Evolutionary conservation across 192 early-diverging fungal species (phyloP).

Genomic region (Coemansia sp.): DNA sequence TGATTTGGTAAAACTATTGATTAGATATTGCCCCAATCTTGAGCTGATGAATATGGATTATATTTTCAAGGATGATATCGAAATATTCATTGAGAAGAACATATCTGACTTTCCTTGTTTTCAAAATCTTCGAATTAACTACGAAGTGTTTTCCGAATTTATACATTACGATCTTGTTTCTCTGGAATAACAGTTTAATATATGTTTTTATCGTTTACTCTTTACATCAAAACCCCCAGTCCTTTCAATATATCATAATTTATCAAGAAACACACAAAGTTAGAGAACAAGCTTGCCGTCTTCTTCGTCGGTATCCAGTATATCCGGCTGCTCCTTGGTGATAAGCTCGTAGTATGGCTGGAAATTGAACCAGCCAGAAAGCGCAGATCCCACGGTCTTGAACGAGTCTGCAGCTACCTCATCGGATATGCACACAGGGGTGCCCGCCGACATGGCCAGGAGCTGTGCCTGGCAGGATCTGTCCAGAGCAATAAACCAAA

Average conservation of each 20-base stretch:
- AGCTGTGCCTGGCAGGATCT: slow-evolving; percentile 59
- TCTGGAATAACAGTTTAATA: no score
- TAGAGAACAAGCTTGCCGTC: slow-evolving; percentile 28
- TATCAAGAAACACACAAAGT: no score
- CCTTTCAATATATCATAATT: no score
- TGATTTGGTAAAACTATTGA: no score
- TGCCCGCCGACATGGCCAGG: slow-evolving; percentile 55
- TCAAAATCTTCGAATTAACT: no score
- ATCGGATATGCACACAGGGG: slow-evolving; percentile 25
- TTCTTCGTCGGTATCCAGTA: slow-evolving; percentile 34
- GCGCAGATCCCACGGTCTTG: slow-evolving; percentile 29
- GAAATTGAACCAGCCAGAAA: slow-evolving; percentile 54
- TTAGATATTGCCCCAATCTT: not conserved
- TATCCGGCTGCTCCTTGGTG: slow-evolving; percentile 44
- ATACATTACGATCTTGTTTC: no score
- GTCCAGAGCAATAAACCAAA: slow-evolving; percentile 61
- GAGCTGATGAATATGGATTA: not conserved
- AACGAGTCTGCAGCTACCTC: slow-evolving; percentile 34
- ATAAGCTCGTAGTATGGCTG: slow-evolving; percentile 51
- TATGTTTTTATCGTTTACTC: no score
- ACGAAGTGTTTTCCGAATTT: no score
- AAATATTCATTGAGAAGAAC: not conserved
- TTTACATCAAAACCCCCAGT: no score
- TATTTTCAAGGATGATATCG: not conserved
- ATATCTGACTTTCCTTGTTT: not conserved